Percentiles rank a stretch among this genome's conserved stretches.
Conservation (phyloP, 2,329 filamentous ascomycete species). For the Colletotrichum tofieldiae region DNA sequence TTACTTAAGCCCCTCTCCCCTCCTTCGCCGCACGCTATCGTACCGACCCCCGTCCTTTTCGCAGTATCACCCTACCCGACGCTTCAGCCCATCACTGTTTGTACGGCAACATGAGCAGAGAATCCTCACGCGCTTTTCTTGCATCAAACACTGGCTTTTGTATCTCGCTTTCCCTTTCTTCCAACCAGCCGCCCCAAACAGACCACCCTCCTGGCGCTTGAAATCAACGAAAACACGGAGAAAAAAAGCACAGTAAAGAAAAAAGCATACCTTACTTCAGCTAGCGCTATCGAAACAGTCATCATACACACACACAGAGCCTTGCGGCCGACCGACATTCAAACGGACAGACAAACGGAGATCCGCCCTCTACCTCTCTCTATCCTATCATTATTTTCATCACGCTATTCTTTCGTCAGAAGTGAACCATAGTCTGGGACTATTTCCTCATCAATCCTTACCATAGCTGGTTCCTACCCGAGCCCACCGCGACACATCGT, state of each 20-base stretch:
- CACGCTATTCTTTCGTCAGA: neutral
- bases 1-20: constrained; percentile 42
- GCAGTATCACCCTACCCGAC: constrained; percentile 27
- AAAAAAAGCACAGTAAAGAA: neutral
- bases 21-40: constrained; percentile 18
- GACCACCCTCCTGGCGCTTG: constrained; percentile 37
- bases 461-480: neutral
- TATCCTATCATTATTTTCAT: neutral
- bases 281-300: constrained; percentile 14
- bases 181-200: constrained; percentile 27
- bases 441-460: neutral
- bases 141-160: constrained; percentile 35
- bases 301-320: neutral
- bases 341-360: neutral
- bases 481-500: neutral
- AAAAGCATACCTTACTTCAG: constrained; percentile 8
- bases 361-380: constrained; percentile 4
- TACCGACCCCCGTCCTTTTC: constrained; percentile 17
- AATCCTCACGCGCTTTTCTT: constrained; percentile 31
- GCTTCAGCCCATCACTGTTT: constrained; percentile 35
- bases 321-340: constrained; percentile 7
- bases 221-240: neutral
- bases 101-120: constrained; percentile 44
- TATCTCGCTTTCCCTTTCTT: constrained; percentile 35
- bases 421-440: neutral